Conservation (phyloP, 2,329 filamentous ascomycete species). For the Epicoccum sorghinum region DNA sequence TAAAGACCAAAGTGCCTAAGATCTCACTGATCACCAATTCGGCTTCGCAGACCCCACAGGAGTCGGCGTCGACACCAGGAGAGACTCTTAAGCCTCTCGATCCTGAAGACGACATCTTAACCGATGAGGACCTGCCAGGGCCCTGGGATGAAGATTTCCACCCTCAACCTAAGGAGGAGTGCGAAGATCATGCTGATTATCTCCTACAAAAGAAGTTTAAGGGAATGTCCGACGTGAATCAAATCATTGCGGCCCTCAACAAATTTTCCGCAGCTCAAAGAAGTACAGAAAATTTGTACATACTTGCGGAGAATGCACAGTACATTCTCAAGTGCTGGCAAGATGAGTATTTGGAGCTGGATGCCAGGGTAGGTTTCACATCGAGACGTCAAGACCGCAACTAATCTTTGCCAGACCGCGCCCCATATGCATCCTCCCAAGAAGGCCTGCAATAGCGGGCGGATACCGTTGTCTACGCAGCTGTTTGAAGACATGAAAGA, state of each 20-base stretch:
- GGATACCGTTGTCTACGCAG: constrained; percentile 52
- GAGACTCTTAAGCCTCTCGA: constrained; percentile 33
- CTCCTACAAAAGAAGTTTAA: constrained; percentile 49
- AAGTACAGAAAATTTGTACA: constrained; percentile 60
- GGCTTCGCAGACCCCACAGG: constrained; percentile 34
- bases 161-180: constrained; percentile 39
- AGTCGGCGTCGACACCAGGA: constrained; percentile 32
- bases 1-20: constrained; percentile 25
- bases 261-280: constrained; percentile 51
- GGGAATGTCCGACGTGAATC: constrained; percentile 51
- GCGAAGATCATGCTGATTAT: constrained; percentile 50
- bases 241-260: constrained; percentile 51
- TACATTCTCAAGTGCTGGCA: constrained; percentile 61
- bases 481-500: constrained; percentile 66
- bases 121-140: constrained; percentile 45
- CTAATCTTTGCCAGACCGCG: constrained; percentile 49
- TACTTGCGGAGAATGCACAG: constrained; percentile 61
- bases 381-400: not conserved
- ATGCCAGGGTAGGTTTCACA: constrained; percentile 46
- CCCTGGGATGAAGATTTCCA: constrained; percentile 41
- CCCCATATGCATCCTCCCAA: constrained; percentile 58
- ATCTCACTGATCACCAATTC: constrained; percentile 30
- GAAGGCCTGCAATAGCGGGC: constrained; percentile 57
- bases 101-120: constrained; percentile 43
- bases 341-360: constrained; percentile 64